Base-by-base conservation (phyloP, 2,329 filamentous ascomycete species). In the Dendryphion nanum region DNA sequence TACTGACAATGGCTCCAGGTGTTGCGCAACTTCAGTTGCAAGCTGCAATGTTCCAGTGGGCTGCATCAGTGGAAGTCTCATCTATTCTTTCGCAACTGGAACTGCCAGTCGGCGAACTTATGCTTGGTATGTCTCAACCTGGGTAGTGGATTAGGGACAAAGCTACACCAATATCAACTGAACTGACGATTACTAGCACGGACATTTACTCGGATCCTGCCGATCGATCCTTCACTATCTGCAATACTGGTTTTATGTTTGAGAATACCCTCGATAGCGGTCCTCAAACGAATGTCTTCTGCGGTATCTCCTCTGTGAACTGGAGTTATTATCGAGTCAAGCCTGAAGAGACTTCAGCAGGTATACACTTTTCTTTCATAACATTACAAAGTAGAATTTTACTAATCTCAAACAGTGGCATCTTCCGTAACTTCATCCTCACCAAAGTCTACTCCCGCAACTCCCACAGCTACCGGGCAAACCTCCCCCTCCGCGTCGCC, bases 201-300 rank as follows among this genome's bases (percentile, higher is more conserved):
- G 31, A 30, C 7, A 36, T 45, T 10, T 55, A 45, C 31, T 38
- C 40, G 16, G 48, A 51, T 15, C 31, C 47, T 8, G 26, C 33
- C 4, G 47, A 53, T 28, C 13, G 15, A 1, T 50, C 47, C 5
- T 55, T 44, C 16, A 47, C 48, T 12, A 29, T 58, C 4, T 57
- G 56, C 26, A 58, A 59, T 30, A 58, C 54, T 4, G 49, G 45
- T 3, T 53, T 50, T 23, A 40, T 57, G 33, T 58, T 44, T 33
- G 48, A 58, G 39, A 58, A 55, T 20, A 42, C 47, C 8, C 33
- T 32, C 12, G 53, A 55, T 26, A 43, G 46, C 2, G 44, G 42
- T 35, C 52, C 53, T n/a, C 31, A 43, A 14, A 55, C 52, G 4
- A 54, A 59, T 32, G 40, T 57, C 18, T 52, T 55, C 28, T 59